These are phyloP conservation scores for Boletus sp. DNA, from an alignment of 768 basidiomycete genomes.

Conservation along the genomic window DNA sequence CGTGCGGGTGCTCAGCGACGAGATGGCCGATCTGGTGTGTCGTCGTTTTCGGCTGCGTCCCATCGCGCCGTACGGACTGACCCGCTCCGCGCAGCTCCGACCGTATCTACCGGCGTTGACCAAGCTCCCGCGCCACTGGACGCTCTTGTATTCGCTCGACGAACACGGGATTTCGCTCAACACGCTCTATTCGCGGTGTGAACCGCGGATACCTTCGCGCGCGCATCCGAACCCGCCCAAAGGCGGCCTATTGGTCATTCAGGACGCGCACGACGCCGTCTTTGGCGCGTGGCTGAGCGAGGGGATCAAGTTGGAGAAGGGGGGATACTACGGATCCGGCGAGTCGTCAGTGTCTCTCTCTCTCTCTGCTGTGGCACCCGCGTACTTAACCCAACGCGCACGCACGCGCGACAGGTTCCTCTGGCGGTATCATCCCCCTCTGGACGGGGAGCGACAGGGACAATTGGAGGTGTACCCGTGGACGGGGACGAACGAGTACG, in stretches of 20 bases:
- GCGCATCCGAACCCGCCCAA: conserved; percentile 28
- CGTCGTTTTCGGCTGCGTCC: not conserved
- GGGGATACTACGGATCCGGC: conserved; percentile 82
- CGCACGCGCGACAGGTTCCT: conserved; percentile 56
- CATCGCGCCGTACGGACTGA: too few species aligned
- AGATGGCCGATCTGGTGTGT: conserved; percentile 60
- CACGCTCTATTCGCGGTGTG: conserved; percentile 75
- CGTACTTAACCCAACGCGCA: not conserved
- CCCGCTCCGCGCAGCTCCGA: conserved; percentile 49
- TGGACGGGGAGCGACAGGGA: conserved; percentile 17
- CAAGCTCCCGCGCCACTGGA: conserved; percentile 70
- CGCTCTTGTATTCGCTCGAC: conserved; percentile 84
- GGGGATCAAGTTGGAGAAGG: conserved; percentile 49
- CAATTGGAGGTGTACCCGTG: conserved; percentile 66
- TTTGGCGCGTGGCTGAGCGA: conserved; percentile 89
- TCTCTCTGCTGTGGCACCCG: not conserved
- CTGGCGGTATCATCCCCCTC: conserved; percentile 53
- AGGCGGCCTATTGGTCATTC: conserved; percentile 60
- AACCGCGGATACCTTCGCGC: conserved; percentile 31
- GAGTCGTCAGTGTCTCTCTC: conserved; percentile 49
- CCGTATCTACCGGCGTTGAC: conserved; percentile 68
- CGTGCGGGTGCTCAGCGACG: conserved; percentile 44
- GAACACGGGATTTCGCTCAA: conserved; percentile 92
- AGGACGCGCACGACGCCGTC: conserved; percentile 56
- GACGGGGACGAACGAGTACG: conserved; percentile 89